phyloP scores from a whole-genome alignment of 768 basidiomycete genomes.

The Hypholoma fasciculare region DNA sequence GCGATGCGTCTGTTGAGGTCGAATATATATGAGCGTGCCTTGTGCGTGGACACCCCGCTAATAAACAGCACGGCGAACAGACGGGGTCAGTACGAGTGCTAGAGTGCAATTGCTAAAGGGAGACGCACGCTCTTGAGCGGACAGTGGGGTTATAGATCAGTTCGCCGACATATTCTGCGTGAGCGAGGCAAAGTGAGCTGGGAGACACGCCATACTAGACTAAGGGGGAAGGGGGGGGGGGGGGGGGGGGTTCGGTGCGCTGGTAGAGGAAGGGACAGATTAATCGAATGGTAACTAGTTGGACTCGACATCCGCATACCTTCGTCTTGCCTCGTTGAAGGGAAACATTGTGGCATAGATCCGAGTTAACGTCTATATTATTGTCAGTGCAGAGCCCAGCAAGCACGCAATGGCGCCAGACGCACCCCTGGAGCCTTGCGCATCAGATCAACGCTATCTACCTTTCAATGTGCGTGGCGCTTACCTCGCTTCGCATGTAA shows the following conservation, averaged over 20 bases:
- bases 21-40: conserved; percentile 64
- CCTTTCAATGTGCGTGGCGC: conserved; percentile 14
- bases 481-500: conserved; percentile 49
- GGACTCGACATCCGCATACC: conserved; percentile 25
- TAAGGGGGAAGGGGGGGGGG: neutral
- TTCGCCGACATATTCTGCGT: conserved; percentile 69
- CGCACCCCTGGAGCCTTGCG: conserved; percentile 18
- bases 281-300: too few species aligned
- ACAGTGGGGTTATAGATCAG: conserved; percentile 49
- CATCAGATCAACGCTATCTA: neutral
- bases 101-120: neutral
- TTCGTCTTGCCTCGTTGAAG: conserved; percentile 47
- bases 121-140: conserved; percentile 50
- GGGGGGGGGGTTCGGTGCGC: conserved; percentile 28
- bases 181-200: neutral
- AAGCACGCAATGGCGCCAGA: neutral
- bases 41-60: conserved; percentile 34
- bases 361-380: conserved; percentile 17
- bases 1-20: conserved; percentile 43
- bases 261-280: conserved; percentile 19
- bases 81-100: neutral
- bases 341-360: conserved; percentile 46
- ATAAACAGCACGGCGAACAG: neutral
- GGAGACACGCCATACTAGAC: neutral
- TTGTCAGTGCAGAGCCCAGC: conserved; percentile 17